Conservation (phyloP, 441 rosid species). For the Pelargonium citronellum region DNA sequence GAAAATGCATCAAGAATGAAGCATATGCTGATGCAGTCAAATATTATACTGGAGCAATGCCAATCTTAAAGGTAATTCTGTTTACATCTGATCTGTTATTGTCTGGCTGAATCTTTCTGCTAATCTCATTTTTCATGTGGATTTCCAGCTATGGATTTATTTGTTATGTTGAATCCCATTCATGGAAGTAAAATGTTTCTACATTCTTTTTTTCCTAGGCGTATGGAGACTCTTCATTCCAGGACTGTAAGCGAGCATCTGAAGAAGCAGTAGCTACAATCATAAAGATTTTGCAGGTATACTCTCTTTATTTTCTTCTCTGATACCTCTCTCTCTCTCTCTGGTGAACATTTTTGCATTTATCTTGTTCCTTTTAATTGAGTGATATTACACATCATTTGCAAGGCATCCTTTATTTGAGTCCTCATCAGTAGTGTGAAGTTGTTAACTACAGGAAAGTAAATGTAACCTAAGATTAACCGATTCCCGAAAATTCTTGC, state of each 20-base stretch:
- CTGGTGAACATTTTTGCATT: too few relatives aligned
- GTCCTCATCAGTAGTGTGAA: not conserved
- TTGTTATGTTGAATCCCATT: conserved; percentile 12
- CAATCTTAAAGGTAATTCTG: conserved; percentile 71
- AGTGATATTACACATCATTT: too few relatives aligned
- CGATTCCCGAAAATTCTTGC: not conserved
- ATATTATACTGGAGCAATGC: conserved; percentile 93
- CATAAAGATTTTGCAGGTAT: conserved; percentile 74
- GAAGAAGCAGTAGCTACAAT: conserved; percentile 79
- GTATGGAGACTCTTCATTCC: conserved; percentile 92
- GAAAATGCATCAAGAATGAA: conserved; percentile 82
- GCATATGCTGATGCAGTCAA: conserved; percentile 92
- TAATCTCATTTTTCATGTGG: conserved; percentile 11
- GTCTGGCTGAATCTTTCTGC: conserved; percentile 4
- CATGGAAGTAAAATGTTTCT: conserved; percentile 3
- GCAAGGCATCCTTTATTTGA: too few relatives aligned
- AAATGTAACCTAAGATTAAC: not conserved
- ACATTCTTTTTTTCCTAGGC: conserved; percentile 37
- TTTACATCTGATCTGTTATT: conserved; percentile 5
- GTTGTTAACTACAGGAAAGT: not conserved
- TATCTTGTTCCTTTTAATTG: too few relatives aligned
- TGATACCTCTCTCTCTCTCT: too few relatives aligned
- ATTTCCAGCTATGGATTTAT: conserved; percentile 13
- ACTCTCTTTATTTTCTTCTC: not conserved
- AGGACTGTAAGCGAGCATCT: conserved; percentile 89